Conservation (phyloP, 2,329 filamentous ascomycete genomes). For the Aspergillus awamori region DNA sequence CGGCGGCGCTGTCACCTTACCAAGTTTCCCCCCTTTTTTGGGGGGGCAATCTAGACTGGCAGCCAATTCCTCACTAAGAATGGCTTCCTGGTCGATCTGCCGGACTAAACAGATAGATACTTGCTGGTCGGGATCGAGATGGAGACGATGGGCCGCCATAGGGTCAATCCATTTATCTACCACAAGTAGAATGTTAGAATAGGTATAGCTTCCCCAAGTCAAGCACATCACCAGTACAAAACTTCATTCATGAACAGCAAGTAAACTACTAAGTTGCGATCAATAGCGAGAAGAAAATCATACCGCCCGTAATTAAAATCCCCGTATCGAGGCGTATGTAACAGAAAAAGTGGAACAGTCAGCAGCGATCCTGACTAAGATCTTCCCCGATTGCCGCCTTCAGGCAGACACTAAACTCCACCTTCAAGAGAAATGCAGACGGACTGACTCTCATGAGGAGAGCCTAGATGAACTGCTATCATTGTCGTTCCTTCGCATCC, state of each 20-base stretch:
- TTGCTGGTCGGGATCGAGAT: neutral
- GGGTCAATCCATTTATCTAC: too few species aligned
- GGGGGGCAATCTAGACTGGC: slow-evolving; percentile 2
- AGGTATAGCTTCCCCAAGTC: too few species aligned
- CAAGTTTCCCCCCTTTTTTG: neutral
- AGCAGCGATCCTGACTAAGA: slow-evolving; percentile 1
- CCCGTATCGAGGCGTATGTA: too few species aligned
- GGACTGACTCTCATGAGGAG: too few species aligned
- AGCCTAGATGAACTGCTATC: too few species aligned
- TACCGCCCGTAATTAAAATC: neutral
- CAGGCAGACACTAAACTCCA: neutral
- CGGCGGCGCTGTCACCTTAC: neutral
- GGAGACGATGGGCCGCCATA: neutral
- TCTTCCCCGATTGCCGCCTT: neutral
- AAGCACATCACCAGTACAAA: too few species aligned
- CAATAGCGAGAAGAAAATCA: neutral
- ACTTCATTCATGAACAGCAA: too few species aligned
- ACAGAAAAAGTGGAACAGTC: neutral
- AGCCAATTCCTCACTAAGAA: neutral
- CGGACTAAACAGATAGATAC: neutral
- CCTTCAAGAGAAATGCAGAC: too few species aligned
- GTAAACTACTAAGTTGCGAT: too few species aligned
- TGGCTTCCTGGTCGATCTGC: neutral
- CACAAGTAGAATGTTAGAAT: too few species aligned
- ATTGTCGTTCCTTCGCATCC: too few species aligned